Conservation (phyloP, 2,329 filamentous ascomycete genomes). For the Colletotrichum salicis region DNA sequence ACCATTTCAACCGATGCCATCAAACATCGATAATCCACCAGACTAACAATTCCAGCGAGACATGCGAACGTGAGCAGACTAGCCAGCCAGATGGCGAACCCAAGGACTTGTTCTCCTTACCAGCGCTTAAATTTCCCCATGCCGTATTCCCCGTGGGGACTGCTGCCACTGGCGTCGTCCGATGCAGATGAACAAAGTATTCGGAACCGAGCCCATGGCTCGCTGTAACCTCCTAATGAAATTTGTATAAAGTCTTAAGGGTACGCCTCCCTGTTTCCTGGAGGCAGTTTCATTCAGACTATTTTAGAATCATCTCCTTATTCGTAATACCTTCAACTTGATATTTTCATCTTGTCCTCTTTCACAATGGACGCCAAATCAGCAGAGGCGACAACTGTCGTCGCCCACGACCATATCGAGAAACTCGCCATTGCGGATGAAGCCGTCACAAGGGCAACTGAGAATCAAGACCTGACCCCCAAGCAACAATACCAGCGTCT, state of each 20-base stretch:
- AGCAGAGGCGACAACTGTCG: not conserved
- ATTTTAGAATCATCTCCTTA: not conserved
- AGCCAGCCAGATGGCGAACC: not conserved
- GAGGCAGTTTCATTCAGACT: accelerated
- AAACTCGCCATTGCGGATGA: not conserved
- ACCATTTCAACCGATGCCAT: not conserved
- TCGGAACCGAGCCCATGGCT: not conserved
- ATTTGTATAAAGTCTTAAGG: not conserved
- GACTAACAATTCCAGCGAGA: not conserved
- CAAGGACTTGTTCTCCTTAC: not conserved
- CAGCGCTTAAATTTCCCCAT: not conserved
- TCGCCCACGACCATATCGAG: not conserved
- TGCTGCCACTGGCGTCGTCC: not conserved
- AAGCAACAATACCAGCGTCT: not conserved
- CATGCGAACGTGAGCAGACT: not conserved
- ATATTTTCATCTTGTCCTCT: not conserved
- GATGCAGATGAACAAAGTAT: not conserved
- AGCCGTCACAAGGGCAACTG: not conserved
- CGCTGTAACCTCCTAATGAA: not conserved
- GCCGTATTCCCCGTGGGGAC: not conserved
- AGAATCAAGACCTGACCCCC: not conserved
- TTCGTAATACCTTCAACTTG: not conserved
- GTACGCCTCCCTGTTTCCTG: not conserved
- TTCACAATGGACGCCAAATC: not conserved
- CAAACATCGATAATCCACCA: not conserved